Evolutionary conservation across 2,329 filamentous ascomycete genomes (phyloP), one percentile per base, ranked within the genome.

Genomic region (Penicillium italicum): DNA sequence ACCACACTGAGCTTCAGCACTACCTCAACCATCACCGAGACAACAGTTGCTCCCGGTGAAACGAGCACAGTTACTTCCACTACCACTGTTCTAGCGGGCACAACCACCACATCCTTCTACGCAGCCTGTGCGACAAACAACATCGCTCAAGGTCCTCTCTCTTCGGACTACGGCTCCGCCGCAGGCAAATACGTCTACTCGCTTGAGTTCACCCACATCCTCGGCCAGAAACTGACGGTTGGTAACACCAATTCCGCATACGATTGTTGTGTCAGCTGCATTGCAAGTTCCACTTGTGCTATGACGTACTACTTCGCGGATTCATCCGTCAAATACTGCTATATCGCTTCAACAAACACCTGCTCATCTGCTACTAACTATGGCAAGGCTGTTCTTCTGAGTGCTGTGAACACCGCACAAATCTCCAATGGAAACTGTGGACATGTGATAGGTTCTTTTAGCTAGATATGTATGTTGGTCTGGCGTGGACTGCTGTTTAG

Each of bases 121-220:
- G 55, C 37, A 10, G 55, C 55, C 5, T 57, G 55, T 26, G 55
- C 55, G 7, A 44, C 55, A 22, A 53, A 53, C 40, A 57, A 57
- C 44, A 50, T 57, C 16, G 55, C 55, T 9, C 16, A 26, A 8
- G 7, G 2, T 37, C 50, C 55, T 49, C 50, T 57, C 22, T 53
- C 50, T 36, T 42, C 50, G 11, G 50, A 57, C 24, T 57, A 22
- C 24, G 50, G 55, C 38, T 9, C 12, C 10, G n/a, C 20, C 2
- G 48, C 30, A 26, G 53, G 53, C 3, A 26, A 52, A 14, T 42
- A 47, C 20, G 37, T 55, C 8, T 28, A 33, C 10, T 8, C 20
- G 11, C 6, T 55, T 3, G 24, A 30, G 28, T 24, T 50, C 18
- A n/a, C 6, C n/a, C 4, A 50, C 6, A 10, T 50, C 20, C 1